Conservation (phyloP, 306 rosid species). For the Gynostemma pentaphyllum region DNA sequence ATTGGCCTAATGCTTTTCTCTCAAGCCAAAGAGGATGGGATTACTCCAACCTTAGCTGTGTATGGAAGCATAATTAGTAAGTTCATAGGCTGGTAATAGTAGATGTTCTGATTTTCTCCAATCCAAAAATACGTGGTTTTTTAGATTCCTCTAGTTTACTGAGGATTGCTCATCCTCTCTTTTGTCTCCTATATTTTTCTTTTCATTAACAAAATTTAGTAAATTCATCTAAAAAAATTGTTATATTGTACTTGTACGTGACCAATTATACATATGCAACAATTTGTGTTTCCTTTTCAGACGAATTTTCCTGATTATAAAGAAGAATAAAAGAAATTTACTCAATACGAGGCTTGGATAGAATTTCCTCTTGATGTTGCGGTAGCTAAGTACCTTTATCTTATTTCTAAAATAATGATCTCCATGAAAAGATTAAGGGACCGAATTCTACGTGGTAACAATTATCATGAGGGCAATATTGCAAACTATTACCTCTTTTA, state of each 20-base stretch:
- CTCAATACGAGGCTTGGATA: neutral
- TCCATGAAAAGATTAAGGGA: too few relatives aligned
- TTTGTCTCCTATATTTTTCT: neutral
- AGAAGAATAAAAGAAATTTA: neutral
- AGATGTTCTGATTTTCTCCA: neutral
- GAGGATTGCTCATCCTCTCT: too few relatives aligned
- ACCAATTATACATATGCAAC: neutral
- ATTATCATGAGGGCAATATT: too few relatives aligned
- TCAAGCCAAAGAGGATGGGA: constrained; percentile 66
- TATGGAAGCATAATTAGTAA: constrained; percentile 67
- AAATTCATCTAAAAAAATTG: too few relatives aligned
- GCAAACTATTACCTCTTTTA: neutral
- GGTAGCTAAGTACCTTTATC: too few relatives aligned
- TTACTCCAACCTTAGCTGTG: constrained; percentile 43
- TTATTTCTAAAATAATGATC: neutral
- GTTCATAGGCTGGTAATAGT: constrained; percentile 10
- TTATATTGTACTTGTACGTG: neutral
- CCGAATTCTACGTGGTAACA: too few relatives aligned
- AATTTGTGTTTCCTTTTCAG: neutral
- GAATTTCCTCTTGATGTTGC: neutral
- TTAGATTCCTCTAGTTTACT: too few relatives aligned
- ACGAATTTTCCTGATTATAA: neutral
- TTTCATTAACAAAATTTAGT: too few relatives aligned
- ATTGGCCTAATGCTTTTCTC: constrained; percentile 66
- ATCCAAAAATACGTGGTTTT: neutral